Percentiles rank a stretch among this genome's conserved stretches.
Evolutionary conservation across 345 rosid genomes (phyloP).

Genomic region (Melaleuca alternifolia): DNA sequence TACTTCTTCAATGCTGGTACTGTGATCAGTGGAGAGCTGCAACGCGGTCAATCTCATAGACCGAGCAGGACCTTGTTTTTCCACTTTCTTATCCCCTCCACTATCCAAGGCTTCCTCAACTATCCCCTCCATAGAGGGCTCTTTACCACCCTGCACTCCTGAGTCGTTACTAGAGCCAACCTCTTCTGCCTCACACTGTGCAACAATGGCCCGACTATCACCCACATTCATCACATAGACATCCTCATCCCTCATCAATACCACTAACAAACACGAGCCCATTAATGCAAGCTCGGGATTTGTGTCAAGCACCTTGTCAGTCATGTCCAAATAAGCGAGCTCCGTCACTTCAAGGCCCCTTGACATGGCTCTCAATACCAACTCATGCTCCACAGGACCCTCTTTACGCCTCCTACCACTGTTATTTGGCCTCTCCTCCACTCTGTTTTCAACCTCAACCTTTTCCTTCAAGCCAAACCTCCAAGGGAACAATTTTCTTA

Average conservation of each 20-base stretch:
- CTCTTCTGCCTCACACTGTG: conserved; percentile 50
- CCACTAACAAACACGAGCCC: conserved; percentile 95
- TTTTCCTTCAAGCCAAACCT: conserved; percentile 60
- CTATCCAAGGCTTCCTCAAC: conserved; percentile 28
- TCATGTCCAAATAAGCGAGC: conserved; percentile 80
- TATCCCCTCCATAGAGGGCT: conserved; percentile 30
- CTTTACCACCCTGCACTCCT: conserved; percentile 16
- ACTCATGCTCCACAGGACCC: conserved; percentile 71
- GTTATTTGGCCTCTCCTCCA: conserved; percentile 46
- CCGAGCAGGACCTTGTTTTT: conserved; percentile 23
- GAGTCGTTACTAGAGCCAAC: conserved; percentile 23
- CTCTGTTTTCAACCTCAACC: conserved; percentile 39
- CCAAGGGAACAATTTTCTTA: conserved; percentile 70
- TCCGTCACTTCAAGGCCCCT: conserved; percentile 75
- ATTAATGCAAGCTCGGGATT: conserved; percentile 95
- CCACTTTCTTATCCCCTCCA: conserved; percentile 12
- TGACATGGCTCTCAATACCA: conserved; percentile 78
- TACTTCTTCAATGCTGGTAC: conserved; percentile 95
- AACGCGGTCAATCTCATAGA: conserved; percentile 50
- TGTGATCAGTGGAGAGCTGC: conserved; percentile 94
- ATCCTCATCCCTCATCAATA: conserved; percentile 91
- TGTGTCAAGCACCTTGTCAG: conserved; percentile 74
- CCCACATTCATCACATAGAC: conserved; percentile 97
- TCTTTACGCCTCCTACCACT: conserved; percentile 54
- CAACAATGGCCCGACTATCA: conserved; percentile 95